These are phyloP conservation scores for Aureobasidium namibiae DNA, from an alignment of 2,329 filamentous ascomycete genomes.

Conservation along the genomic window DNA sequence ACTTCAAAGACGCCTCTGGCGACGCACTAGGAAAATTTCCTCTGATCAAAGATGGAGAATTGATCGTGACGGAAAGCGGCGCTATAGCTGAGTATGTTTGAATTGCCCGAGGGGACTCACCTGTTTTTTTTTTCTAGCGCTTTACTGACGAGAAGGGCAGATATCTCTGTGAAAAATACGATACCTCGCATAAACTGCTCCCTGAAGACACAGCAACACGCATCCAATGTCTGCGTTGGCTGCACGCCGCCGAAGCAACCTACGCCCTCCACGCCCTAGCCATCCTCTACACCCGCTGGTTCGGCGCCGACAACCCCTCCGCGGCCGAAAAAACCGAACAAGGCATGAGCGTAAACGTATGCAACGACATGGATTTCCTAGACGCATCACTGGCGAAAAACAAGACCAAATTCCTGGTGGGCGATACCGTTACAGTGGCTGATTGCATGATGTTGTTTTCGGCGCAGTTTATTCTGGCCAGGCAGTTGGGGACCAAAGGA, in stretches of 20 bases:
- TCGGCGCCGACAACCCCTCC: slow-evolving; percentile 23
- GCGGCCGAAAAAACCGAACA: slow-evolving; percentile 30
- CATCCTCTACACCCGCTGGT: slow-evolving; percentile 38
- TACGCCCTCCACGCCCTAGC: slow-evolving; percentile 38
- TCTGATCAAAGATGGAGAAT: slow-evolving; percentile 33
- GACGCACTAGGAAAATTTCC: slow-evolving; percentile 40
- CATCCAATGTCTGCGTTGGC: slow-evolving; percentile 34
- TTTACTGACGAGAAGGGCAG: slow-evolving; percentile 22
- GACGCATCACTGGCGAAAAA: slow-evolving; percentile 33
- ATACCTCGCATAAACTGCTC: slow-evolving; percentile 30
- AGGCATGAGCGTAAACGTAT: slow-evolving; percentile 34
- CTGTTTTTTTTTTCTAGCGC: background rate
- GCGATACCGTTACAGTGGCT: slow-evolving; percentile 34
- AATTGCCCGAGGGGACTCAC: background rate
- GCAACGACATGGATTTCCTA: slow-evolving; percentile 39
- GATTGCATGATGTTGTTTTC: slow-evolving; percentile 41
- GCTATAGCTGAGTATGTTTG: slow-evolving; percentile 36
- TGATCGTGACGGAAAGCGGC: slow-evolving; percentile 37
- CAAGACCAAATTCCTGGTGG: slow-evolving; percentile 33
- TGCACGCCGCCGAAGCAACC: slow-evolving; percentile 41
- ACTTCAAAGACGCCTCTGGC: slow-evolving; percentile 34
- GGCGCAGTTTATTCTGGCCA: slow-evolving; percentile 32
- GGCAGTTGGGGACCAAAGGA: slow-evolving; percentile 29
- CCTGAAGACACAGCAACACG: slow-evolving; percentile 29
- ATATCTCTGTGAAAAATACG: slow-evolving; percentile 41